A percentile compares a stretch with the other conserved stretches of the same genome.
These are phyloP conservation scores for Tolypocladium inflatum DNA, from an alignment of 2,329 filamentous ascomycete genomes.

Conservation along the genomic window DNA sequence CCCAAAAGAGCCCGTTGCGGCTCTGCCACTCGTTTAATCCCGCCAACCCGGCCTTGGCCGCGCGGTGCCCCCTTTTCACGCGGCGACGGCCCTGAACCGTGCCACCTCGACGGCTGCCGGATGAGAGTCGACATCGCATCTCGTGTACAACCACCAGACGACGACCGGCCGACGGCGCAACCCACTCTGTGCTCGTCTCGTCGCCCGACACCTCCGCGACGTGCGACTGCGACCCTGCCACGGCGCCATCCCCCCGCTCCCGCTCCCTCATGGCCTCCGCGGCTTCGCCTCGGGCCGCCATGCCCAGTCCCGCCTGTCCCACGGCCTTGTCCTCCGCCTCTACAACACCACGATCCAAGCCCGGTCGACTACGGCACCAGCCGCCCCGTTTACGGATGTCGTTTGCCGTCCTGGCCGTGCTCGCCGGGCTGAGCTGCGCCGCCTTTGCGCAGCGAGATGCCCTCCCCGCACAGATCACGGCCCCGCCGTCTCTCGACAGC, in stretches of 20 bases:
- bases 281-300: neutral
- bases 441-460: conserved; percentile 1
- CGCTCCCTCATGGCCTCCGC: neutral
- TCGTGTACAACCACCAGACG: neutral
- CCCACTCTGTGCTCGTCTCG: neutral
- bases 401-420: conserved; percentile 1
- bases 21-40: neutral
- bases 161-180: neutral
- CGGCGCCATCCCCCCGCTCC: neutral
- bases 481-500: neutral
- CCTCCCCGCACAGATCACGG: conserved; percentile 2
- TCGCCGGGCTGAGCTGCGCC: conserved; percentile 3
- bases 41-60: neutral
- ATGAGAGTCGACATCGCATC: neutral
- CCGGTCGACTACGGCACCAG: neutral
- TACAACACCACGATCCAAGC: neutral
- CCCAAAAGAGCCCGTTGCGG: neutral
- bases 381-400: conserved; percentile 1
- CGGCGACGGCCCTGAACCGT: neutral
- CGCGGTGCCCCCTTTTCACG: neutral
- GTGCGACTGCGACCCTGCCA: neutral
- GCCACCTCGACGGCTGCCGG: neutral
- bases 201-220: neutral
- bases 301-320: neutral
- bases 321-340: neutral